These are phyloP conservation scores for Drechslerella coelobrocha DNA, from an alignment of 2,329 filamentous ascomycete genomes.

Conservation along the genomic window DNA sequence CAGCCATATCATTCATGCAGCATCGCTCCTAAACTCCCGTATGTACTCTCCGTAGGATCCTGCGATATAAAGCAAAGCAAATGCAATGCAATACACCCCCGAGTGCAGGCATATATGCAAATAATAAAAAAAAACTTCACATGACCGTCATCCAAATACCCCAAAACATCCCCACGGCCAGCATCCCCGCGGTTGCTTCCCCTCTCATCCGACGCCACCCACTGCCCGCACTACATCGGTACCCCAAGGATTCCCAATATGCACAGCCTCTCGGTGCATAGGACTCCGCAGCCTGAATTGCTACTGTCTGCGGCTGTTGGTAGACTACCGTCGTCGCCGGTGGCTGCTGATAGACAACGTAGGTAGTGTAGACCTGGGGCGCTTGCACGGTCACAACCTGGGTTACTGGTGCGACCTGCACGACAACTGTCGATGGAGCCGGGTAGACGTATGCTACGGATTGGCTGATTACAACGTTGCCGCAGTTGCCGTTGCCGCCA, in stretches of 20 bases:
- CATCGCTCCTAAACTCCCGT: too few relatives aligned
- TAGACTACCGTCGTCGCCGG: slow-evolving; percentile 39
- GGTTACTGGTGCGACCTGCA: slow-evolving; percentile 34
- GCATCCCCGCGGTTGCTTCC: background rate
- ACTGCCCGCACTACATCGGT: slow-evolving; percentile 35
- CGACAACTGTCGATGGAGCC: slow-evolving; percentile 33
- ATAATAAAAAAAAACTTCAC: background rate
- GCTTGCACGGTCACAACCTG: slow-evolving; percentile 24
- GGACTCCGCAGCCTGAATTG: slow-evolving; percentile 32
- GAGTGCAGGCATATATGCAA: too few relatives aligned
- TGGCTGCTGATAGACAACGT: slow-evolving; percentile 35
- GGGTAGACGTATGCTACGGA: slow-evolving; percentile 41
- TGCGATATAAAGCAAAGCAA: slow-evolving; percentile 3
- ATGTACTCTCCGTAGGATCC: too few relatives aligned
- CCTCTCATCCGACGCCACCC: slow-evolving; percentile 22
- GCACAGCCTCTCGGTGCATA: slow-evolving; percentile 46
- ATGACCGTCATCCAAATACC: slow-evolving; percentile 17
- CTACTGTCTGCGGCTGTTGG: slow-evolving; percentile 34
- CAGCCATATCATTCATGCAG: too few relatives aligned
- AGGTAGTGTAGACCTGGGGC: slow-evolving; percentile 43
- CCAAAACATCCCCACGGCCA: slow-evolving; percentile 28
- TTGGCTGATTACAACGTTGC: slow-evolving; percentile 40
- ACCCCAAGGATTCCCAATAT: slow-evolving; percentile 46
- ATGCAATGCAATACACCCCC: slow-evolving; percentile 3
- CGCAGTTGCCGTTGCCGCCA: slow-evolving; percentile 28